Percentiles rank a stretch among this genome's conserved stretches.
Conservation (phyloP, 2,329 filamentous ascomycete species). For the Huntiella moniliformis region DNA sequence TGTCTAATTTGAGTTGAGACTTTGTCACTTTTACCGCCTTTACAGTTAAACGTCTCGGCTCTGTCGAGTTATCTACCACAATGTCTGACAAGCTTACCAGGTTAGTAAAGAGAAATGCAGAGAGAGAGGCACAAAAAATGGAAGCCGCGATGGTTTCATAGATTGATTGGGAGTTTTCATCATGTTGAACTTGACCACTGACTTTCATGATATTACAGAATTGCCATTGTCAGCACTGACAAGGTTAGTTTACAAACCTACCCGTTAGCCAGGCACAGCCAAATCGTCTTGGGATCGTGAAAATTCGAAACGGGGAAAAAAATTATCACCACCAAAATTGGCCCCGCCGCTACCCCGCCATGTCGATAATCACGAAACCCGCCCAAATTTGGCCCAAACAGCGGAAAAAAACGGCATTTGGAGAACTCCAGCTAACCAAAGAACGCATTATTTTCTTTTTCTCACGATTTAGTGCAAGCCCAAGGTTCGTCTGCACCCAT, state of each 20-base stretch:
- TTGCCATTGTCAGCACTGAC: conserved; percentile 97
- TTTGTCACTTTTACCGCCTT: not conserved
- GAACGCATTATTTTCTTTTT: not conserved
- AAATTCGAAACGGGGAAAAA: not conserved
- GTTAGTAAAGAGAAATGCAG: conserved; percentile 31
- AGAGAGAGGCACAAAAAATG: too few relatives aligned
- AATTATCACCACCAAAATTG: conserved; percentile 11
- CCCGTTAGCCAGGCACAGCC: conserved; percentile 6
- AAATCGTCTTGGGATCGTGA: not conserved
- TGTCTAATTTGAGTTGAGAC: not conserved
- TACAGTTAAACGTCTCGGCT: not conserved
- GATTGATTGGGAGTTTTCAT: not conserved
- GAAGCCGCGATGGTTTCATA: too few relatives aligned
- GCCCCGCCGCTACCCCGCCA: conserved; percentile 21
- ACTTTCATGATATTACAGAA: conserved; percentile 34
- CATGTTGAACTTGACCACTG: not conserved
- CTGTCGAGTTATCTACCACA: conserved; percentile 15
- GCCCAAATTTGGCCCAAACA: not conserved
- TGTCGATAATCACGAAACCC: conserved; percentile 1
- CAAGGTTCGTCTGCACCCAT: conserved; percentile 35
- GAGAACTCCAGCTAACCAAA: conserved; percentile 1
- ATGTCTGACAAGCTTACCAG: conserved; percentile 94
- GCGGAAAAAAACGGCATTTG: not conserved
- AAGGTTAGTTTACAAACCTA: conserved; percentile 44
- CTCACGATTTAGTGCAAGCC: conserved; percentile 52